Conservation (phyloP, 495 filamentous ascomycete genomes). For the Aspergillus leporis region DNA sequence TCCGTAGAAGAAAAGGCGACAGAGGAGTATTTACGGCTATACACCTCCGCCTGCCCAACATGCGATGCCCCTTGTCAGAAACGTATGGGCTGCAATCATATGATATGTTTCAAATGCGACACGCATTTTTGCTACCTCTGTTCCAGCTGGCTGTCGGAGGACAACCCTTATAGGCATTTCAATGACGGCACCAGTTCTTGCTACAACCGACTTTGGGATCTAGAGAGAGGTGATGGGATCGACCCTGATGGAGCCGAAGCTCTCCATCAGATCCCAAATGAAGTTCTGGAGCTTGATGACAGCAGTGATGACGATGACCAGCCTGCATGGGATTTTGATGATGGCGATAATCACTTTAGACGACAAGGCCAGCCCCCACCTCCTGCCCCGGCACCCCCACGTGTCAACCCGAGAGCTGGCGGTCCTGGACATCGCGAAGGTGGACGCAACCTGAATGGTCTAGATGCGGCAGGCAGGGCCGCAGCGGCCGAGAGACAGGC, state of each 20-base stretch:
- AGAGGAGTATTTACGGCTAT: conserved; percentile 72
- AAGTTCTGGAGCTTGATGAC: conserved; percentile 40
- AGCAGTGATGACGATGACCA: conserved; percentile 34
- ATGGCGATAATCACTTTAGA: conserved; percentile 29
- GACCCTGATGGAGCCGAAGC: conserved; percentile 46
- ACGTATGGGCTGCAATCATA: conserved; percentile 94
- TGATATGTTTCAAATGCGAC: conserved; percentile 87
- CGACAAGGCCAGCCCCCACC: conserved; percentile 38
- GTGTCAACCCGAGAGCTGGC: conserved; percentile 26
- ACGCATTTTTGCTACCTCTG: conserved; percentile 98
- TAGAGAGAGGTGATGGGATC: conserved; percentile 77
- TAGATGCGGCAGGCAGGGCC: conserved; percentile 42
- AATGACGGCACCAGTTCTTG: conserved; percentile 67
- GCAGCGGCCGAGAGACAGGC: conserved; percentile 46
- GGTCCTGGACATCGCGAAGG: conserved; percentile 26
- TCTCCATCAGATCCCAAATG: conserved; percentile 41
- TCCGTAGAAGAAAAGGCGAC: conserved; percentile 83
- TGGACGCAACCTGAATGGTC: conserved; percentile 26
- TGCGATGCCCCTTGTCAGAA: conserved; percentile 87
- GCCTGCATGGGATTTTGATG: conserved; percentile 31
- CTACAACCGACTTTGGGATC: conserved; percentile 85
- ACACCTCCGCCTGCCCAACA: conserved; percentile 89
- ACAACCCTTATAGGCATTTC: conserved; percentile 87
- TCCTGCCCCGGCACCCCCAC: conserved; percentile 44
- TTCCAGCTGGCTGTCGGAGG: conserved; percentile 74